Evolutionary conservation across 139 green algal species (phyloP).

Genomic region (Chlamydomonas sphaeroides): DNA sequence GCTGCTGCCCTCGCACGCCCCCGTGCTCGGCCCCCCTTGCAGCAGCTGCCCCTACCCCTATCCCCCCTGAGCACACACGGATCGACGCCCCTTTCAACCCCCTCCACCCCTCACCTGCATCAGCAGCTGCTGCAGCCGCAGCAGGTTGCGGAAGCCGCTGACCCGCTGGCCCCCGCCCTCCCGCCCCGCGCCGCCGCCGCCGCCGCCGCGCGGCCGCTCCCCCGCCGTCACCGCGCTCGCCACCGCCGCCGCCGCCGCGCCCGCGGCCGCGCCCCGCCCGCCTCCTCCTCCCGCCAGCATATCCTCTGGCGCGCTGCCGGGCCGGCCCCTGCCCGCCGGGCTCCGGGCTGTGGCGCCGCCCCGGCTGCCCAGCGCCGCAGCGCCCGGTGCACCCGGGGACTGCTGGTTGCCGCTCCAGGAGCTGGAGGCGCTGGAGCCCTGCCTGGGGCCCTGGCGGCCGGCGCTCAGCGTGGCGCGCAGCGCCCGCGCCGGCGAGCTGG

Average conservation of each 20-base stretch:
- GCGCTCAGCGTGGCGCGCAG: neutral
- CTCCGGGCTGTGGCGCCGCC: too few species aligned
- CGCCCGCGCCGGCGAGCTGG: neutral
- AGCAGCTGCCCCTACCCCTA: too few species aligned
- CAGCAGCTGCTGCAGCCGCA: slow-evolving; percentile 31
- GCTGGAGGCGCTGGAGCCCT: too few species aligned
- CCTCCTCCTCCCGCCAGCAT: neutral
- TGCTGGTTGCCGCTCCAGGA: too few species aligned
- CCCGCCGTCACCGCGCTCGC: neutral
- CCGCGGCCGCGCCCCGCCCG: neutral
- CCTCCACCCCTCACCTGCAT: slow-evolving; percentile 2
- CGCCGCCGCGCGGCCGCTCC: too few species aligned
- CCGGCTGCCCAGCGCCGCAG: too few species aligned
- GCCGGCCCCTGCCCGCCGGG: too few species aligned
- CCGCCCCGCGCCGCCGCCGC: neutral
- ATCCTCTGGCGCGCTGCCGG: slow-evolving; percentile 25
- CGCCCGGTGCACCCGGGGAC: too few species aligned
- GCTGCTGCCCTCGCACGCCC: too few species aligned
- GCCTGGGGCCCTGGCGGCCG: neutral
- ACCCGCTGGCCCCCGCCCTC: neutral
- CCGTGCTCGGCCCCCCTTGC: too few species aligned
- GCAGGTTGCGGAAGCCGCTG: slow-evolving; percentile 33
- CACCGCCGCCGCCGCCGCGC: neutral
- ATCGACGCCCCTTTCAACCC: too few species aligned
- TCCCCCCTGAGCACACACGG: too few species aligned